Conservation (phyloP, 176 grass and related monocot species). For the Hyparrhenia diplandra region DNA sequence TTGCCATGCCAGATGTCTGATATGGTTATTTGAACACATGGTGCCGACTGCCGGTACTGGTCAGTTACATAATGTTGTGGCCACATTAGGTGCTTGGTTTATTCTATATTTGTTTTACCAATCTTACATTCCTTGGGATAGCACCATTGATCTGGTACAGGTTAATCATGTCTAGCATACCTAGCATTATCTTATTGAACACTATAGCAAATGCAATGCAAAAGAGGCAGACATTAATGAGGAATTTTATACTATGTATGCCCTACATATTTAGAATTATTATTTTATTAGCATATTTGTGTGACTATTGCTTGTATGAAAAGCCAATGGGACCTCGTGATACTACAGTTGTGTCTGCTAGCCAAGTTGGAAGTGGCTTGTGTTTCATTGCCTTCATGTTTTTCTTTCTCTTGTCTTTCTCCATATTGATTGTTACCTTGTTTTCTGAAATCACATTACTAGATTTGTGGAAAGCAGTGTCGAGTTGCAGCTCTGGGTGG, state of each 20-base stretch:
- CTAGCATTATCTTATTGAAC: neutral
- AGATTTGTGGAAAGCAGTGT: constrained; percentile 63
- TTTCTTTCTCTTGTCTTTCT: neutral
- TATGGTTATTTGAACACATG: neutral
- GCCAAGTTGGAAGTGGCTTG: neutral
- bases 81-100: neutral
- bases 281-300: neutral
- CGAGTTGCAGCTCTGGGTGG: constrained; percentile 46
- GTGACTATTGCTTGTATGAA: neutral
- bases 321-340: neutral
- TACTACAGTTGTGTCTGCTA: neutral
- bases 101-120: neutral
- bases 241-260: neutral
- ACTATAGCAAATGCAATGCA: neutral
- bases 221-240: neutral
- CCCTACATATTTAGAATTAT: neutral
- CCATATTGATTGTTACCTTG: constrained; percentile 19
- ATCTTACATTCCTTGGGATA: neutral
- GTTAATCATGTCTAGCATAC: neutral
- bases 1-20: neutral
- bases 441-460: neutral
- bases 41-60: neutral
- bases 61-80: neutral
- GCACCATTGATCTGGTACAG: neutral
- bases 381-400: neutral